These are phyloP conservation scores for Saposhnikovia divaricata DNA, from an alignment of 129 eudicot species.

Conservation along the genomic window DNA sequence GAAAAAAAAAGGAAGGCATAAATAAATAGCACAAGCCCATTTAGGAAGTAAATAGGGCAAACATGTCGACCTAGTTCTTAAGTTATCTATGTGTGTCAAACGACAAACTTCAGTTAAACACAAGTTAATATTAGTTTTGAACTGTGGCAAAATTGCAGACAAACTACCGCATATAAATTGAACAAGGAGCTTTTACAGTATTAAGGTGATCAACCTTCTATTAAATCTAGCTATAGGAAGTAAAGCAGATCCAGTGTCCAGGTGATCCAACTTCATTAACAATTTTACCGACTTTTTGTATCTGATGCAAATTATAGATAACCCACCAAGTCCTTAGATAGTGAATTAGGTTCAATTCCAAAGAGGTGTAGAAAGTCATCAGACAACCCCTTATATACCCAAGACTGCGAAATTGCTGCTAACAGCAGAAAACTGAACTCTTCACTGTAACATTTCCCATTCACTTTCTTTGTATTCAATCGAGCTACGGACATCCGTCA, in stretches of 20 bases:
- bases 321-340: neutral
- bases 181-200: neutral
- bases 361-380: neutral
- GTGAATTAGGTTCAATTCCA: neutral
- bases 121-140: neutral
- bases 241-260: neutral
- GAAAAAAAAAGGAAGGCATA: constrained; percentile 12
- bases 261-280: neutral
- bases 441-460: neutral
- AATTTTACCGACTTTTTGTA: neutral
- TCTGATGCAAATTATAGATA: neutral
- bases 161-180: neutral
- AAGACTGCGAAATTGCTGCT: neutral
- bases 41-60: neutral
- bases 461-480: neutral
- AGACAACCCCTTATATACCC: neutral
- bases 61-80: neutral
- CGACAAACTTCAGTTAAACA: neutral
- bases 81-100: neutral
- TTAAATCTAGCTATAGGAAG: neutral
- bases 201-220: neutral
- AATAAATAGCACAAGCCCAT: constrained; percentile 8
- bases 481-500: neutral
- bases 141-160: neutral
- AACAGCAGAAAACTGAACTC: neutral